Evolutionary conservation across 202 grass and related monocot species (phyloP), one percentile per base, ranked within the genome.

Genomic region (Dendrocalamus latiflorus): DNA sequence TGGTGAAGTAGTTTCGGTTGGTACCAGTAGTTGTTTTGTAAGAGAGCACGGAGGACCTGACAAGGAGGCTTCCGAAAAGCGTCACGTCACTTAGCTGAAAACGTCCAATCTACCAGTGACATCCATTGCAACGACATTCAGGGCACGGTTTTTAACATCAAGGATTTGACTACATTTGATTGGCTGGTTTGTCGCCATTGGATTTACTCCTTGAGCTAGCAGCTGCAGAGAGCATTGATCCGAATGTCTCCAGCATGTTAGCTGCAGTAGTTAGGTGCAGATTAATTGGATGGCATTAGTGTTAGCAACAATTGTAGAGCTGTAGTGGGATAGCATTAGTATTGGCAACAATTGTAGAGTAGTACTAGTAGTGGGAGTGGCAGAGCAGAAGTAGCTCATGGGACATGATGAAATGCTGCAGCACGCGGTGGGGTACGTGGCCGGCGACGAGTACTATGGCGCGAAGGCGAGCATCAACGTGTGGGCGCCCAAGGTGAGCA

Each of bases 391-490:
- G 15, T 78, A 50, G 43, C 44, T 51, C 43, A 78, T 22, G 60
- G 26, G 38, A 43, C 11, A 39, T 65, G 33, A 9, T 41, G 59
- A 1, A 7, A 15, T 45, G 30, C 6, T 80, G 88, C 90, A 96
- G 93, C 93, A 96, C 74, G 93, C 93, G 56, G 91, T 96, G 42
- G 93, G 90, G 13, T 96, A 91, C 76, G 91, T 96, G 6, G 88
- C 86, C 30, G 93, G 93, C 51, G 93, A 93, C 33, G 76, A 96
- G 82, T 96, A 93, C 80, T 96, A 96, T 49, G 93, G 93, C 59
- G 93, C 91, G 11, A 93, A 93, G 69, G 93, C 93, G 69, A 96
- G 88, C 86, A 91, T 96, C 69, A 96, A 93, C 87, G 93, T 96
- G 86, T 96, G 93, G 93, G 90, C 86, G 42, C 93, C 93, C 47